Evolutionary conservation across 371 early-diverging fungal species (phyloP).

Genomic region (Zopfochytrium polystomum): DNA sequence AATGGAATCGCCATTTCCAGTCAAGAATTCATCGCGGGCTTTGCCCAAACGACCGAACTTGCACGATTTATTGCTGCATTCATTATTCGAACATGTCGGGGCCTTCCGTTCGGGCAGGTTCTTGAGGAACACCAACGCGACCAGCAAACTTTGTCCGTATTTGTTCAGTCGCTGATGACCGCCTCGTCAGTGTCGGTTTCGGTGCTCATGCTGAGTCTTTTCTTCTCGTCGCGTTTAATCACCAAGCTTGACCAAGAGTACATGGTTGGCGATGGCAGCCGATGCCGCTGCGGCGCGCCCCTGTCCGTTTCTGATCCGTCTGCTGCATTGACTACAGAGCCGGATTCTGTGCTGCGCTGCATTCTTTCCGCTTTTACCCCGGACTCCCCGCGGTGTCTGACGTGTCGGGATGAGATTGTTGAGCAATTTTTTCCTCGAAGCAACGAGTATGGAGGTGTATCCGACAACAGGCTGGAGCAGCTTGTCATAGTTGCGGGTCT

Average conservation of each 20-base stretch:
- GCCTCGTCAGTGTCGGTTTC: neutral
- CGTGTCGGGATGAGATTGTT: neutral
- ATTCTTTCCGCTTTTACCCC: neutral
- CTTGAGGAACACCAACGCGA: neutral
- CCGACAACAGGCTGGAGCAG: neutral
- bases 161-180: neutral
- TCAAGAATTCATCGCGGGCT: neutral
- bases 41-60: neutral
- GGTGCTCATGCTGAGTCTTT: neutral
- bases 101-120: neutral
- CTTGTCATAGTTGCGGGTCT: neutral
- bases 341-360: neutral
- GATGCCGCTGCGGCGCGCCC: neutral
- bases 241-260: neutral
- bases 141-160: neutral
- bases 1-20: too few species aligned
- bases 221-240: neutral
- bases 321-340: neutral
- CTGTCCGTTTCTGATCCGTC: neutral
- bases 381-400: neutral
- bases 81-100: neutral
- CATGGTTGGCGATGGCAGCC: neutral
- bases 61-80: neutral
- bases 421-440: neutral
- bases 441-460: neutral